Conservation (phyloP, 2,329 filamentous ascomycete species). For the Teratosphaeriaceae sp. region DNA sequence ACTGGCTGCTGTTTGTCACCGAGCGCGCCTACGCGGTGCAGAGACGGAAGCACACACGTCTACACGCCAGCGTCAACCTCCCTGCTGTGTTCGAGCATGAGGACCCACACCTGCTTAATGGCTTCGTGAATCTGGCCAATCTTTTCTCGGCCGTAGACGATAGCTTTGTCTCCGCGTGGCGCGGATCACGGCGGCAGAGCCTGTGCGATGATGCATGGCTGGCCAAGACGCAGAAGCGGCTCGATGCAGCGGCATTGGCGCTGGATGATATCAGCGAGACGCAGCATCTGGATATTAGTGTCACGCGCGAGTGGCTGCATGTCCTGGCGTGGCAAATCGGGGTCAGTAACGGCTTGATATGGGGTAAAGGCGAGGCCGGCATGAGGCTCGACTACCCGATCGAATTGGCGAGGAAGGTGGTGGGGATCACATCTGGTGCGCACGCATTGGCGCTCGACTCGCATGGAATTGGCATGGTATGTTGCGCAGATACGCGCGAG, state of each 20-base stretch:
- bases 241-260: conserved; percentile 25
- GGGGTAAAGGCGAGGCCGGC: conserved; percentile 25
- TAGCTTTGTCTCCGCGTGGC: conserved; percentile 29
- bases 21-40: conserved; percentile 32
- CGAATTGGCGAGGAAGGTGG: conserved; percentile 29
- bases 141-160: conserved; percentile 31
- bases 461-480: conserved; percentile 32
- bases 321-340: conserved; percentile 33
- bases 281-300: conserved; percentile 29
- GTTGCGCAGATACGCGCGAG: not conserved
- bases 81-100: conserved; percentile 29
- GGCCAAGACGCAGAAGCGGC: conserved; percentile 26
- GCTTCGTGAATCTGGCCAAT: conserved; percentile 30
- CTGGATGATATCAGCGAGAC: conserved; percentile 27
- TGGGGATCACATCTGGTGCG: conserved; percentile 25
- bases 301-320: conserved; percentile 31
- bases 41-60: conserved; percentile 26
- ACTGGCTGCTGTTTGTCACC: conserved; percentile 32
- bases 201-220: conserved; percentile 31
- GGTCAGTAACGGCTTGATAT: conserved; percentile 30
- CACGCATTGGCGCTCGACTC: conserved; percentile 25
- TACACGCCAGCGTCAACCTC: conserved; percentile 25
- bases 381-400: conserved; percentile 32
- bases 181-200: conserved; percentile 25
- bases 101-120: conserved; percentile 28